Percentiles rank a stretch among this genome's conserved stretches.
Conservation (phyloP, 2,329 filamentous ascomycete species). For the Lachnellula willkommii region DNA sequence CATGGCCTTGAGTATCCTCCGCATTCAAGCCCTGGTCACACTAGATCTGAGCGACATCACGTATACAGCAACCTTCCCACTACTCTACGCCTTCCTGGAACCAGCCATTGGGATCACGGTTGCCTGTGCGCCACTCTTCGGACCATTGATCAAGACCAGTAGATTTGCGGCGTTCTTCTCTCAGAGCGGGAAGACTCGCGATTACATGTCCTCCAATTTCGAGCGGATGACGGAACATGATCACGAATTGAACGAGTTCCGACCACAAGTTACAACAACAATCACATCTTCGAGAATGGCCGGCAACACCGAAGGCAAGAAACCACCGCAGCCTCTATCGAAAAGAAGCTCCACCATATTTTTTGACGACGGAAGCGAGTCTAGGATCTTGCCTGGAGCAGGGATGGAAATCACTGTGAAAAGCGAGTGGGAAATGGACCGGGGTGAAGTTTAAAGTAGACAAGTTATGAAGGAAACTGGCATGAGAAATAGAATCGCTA, state of each 20-base stretch:
- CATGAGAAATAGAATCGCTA: no score
- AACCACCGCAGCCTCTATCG: neutral
- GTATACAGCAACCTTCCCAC: neutral
- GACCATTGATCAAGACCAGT: neutral
- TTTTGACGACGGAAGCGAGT: neutral
- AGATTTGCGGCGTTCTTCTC: neutral
- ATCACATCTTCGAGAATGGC: neutral
- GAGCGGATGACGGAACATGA: neutral
- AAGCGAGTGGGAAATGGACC: neutral
- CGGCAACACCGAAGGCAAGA: neutral
- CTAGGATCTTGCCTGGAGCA: neutral
- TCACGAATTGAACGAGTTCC: neutral
- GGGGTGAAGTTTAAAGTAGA: neutral
- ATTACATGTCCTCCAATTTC: neutral
- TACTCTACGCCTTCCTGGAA: conserved; percentile 7
- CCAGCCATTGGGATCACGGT: conserved; percentile 5
- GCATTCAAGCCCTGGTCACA: conserved; percentile 1
- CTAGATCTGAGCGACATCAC: conserved; percentile 1
- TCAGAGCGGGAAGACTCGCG: neutral
- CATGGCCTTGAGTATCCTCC: conserved; percentile 1
- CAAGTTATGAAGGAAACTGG: no score
- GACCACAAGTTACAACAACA: neutral
- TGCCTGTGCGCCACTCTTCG: conserved; percentile 6
- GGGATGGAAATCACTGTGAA: neutral
- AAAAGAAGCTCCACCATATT: neutral